Percentiles rank a stretch among this genome's conserved stretches.
These are phyloP conservation scores for Wakefieldia striispora DNA, from an alignment of 768 basidiomycete genomes.

Conservation along the genomic window DNA sequence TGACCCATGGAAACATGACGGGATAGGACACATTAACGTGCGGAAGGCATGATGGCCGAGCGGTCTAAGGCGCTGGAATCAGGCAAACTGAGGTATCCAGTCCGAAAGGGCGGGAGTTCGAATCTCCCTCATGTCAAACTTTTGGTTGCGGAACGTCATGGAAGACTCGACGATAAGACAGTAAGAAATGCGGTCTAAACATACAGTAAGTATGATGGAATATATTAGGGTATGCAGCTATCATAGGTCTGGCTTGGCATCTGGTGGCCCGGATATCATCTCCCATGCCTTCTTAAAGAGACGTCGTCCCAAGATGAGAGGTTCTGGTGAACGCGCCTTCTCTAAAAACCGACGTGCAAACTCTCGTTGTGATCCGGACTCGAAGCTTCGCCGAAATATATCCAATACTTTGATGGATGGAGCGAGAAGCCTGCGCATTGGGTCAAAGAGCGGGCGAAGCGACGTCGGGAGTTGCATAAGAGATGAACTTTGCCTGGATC, in stretches of 20 bases:
- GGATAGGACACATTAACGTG: no score
- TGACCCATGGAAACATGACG: no score
- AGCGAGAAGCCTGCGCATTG: conserved; percentile 52
- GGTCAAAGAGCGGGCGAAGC: conserved; percentile 49
- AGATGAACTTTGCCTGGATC: conserved; percentile 46
- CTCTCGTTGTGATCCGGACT: conserved; percentile 55
- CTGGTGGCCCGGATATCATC: conserved; percentile 32
- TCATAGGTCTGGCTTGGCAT: conserved; percentile 26
- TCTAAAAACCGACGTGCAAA: conserved; percentile 61
- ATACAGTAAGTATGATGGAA: conserved; percentile 1
- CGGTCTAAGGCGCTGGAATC: conserved; percentile 61
- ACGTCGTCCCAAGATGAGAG: conserved; percentile 44
- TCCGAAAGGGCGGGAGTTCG: conserved; percentile 37
- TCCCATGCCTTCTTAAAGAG: conserved; percentile 41
- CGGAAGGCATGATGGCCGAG: conserved; percentile 47
- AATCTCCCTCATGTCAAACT: conserved; percentile 33
- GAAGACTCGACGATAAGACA: not conserved
- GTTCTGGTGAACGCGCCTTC: conserved; percentile 62
- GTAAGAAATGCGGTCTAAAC: conserved; percentile 2
- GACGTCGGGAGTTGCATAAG: conserved; percentile 60
- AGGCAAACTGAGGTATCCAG: conserved; percentile 31
- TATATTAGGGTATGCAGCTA: conserved; percentile 23
- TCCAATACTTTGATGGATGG: conserved; percentile 53
- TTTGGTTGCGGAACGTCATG: not conserved
- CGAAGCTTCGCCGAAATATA: conserved; percentile 51